These are phyloP conservation scores for Carex kokanica DNA, from an alignment of 176 grass and related monocot species.

Conservation along the genomic window DNA sequence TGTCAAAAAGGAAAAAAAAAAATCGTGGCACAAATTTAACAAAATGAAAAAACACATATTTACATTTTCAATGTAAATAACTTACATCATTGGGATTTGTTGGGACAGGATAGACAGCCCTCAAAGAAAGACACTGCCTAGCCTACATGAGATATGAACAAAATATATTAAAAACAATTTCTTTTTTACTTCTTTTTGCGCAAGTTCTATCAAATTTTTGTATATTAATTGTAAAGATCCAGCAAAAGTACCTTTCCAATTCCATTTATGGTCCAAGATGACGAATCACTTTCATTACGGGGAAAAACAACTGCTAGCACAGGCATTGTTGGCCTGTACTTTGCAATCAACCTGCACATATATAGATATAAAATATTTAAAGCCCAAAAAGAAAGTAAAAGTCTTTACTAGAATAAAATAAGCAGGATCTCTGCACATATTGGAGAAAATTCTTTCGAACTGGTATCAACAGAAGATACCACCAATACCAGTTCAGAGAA, in stretches of 20 bases:
- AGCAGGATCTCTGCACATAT: neutral
- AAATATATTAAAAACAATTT: neutral
- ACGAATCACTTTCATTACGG: slow-evolving; percentile 45
- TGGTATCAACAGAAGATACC: neutral
- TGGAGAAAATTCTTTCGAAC: neutral
- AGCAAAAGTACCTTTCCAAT: slow-evolving; percentile 47
- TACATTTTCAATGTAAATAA: neutral
- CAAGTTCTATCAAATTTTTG: neutral
- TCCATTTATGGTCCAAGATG: slow-evolving; percentile 58
- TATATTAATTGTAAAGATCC: neutral
- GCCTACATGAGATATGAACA: slow-evolving; percentile 49
- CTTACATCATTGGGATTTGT: slow-evolving; percentile 64
- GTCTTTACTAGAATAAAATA: neutral
- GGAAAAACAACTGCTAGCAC: slow-evolving; percentile 76
- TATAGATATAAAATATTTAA: slow-evolving; percentile 27
- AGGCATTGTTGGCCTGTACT: slow-evolving; percentile 93
- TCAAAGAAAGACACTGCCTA: slow-evolving; percentile 75
- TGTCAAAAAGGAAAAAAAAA: neutral
- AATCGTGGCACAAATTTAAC: neutral
- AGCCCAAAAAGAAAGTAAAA: neutral
- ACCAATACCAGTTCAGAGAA: neutral
- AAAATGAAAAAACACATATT: neutral
- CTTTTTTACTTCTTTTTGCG: neutral
- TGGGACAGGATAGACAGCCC: slow-evolving; percentile 81
- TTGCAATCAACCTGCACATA: slow-evolving; percentile 65